Conservation (phyloP, 1,139 yeast species). For the Lodderomyces beijingensis region DNA sequence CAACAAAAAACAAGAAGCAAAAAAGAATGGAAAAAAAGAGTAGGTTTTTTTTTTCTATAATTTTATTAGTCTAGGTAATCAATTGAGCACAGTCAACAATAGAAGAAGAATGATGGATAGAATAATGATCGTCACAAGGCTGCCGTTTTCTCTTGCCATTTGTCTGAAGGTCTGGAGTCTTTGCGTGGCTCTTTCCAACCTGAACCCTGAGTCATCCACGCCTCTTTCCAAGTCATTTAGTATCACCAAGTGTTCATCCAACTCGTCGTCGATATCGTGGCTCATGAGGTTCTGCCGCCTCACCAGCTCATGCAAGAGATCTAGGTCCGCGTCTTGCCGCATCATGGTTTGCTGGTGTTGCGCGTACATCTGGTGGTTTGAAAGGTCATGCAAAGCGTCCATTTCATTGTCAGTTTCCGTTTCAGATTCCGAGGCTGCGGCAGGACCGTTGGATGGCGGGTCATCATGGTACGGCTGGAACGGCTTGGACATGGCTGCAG, state of each 20-base stretch:
- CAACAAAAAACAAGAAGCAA: background rate
- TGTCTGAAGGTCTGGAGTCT: constrained; percentile 53
- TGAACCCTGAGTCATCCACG: constrained; percentile 50
- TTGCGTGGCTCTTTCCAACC: constrained; percentile 52
- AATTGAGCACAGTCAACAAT: constrained; percentile 57
- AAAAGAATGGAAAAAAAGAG: background rate
- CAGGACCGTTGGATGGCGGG: constrained; percentile 14
- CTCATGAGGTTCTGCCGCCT: constrained; percentile 65
- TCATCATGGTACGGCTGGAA: constrained; percentile 45
- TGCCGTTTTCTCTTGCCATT: constrained; percentile 64
- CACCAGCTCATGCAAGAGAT: constrained; percentile 55
- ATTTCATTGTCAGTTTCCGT: constrained; percentile 5
- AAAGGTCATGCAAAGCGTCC: background rate
- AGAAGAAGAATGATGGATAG: constrained; percentile 56
- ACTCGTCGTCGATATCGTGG: constrained; percentile 57
- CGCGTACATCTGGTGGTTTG: constrained; percentile 50
- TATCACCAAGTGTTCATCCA: constrained; percentile 64
- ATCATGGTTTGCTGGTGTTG: constrained; percentile 63
- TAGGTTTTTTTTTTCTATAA: constrained; percentile 3
- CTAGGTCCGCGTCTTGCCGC: constrained; percentile 63
- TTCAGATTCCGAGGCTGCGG: constrained; percentile 4
- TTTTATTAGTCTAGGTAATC: constrained; percentile 6
- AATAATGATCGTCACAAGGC: constrained; percentile 64
- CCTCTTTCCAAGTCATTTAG: constrained; percentile 69
- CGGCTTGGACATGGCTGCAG: constrained; percentile 10